Evolutionary conservation across 345 rosid species (phyloP), one percentile per base, ranked within the genome.

Genomic region (Capsella bursapastoris): DNA sequence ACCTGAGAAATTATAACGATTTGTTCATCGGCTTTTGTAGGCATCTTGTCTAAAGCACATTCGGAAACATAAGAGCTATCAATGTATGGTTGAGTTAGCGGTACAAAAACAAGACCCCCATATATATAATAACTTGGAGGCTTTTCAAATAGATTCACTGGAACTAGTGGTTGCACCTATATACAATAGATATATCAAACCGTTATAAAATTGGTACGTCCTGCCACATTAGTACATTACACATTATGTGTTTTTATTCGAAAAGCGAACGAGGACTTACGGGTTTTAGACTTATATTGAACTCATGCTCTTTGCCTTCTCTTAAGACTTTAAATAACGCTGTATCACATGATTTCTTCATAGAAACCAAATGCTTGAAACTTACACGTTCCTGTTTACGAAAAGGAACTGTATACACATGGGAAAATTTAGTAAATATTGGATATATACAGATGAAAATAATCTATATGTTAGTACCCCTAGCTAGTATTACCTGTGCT

Each of bases 331-430:
- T 78, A 34, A 88, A 11, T 58, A 75, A 13, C 16, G 85, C 84
- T 7, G 77, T 83, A 70, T 88, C 91, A 49, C 79, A 62, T 31
- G 89, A 85, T 81, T 86, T 90, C 85, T 90, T 90, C 90, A 88
- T 85, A 35, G 93, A 85, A 71, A 86, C 87, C 83, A 90, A 73
- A 70, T 88, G 90, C 78, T 86, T 88, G 79, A 83, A 88, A 59
- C 88, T 86, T 52, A 90, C 83, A 41, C 86, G 86, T 73, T 85
- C 88, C 78, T 90, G 67, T 1, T 57, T 57, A 16, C 64, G 29
- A 53, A 53, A 29, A 28, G 35, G 58, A 6, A 53, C 58, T 53
- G 58, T 53, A 28, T 15, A 53, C 8, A 28, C 37, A 34, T 34
- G 8, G 4, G 2, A 28, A 53, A 14, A 53, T 53, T 53, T 53